Evolutionary conservation across 805 yeast genomes (phyloP).

Genomic region (Saitoella complicata): DNA sequence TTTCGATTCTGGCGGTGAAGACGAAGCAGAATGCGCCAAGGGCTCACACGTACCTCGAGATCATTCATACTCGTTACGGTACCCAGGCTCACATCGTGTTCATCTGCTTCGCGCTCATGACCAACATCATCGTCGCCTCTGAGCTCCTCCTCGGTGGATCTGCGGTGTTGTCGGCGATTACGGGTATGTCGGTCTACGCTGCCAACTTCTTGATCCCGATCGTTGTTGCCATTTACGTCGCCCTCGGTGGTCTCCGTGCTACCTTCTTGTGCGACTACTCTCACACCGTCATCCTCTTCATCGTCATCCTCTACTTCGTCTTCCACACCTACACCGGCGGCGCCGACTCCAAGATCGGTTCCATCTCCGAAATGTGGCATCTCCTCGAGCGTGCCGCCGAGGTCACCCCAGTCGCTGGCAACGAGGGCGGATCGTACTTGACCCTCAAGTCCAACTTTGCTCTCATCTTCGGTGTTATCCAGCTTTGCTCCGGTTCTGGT

Average conservation of each 20-base stretch:
- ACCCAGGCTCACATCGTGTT: constrained; percentile 18
- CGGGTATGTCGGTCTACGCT: constrained; percentile 17
- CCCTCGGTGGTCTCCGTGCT: constrained; percentile 25
- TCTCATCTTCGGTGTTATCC: constrained; percentile 23
- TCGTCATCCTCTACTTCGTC: constrained; percentile 18
- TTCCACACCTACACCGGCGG: constrained; percentile 18
- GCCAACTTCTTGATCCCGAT: constrained; percentile 20
- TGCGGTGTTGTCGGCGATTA: constrained; percentile 21
- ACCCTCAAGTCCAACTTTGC: constrained; percentile 26
- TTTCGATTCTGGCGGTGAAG: constrained; percentile 25
- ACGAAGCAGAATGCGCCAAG: constrained; percentile 28
- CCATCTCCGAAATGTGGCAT: constrained; percentile 19
- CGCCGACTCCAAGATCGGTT: constrained; percentile 15
- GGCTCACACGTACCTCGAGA: constrained; percentile 26
- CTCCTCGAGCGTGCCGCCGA: constrained; percentile 6
- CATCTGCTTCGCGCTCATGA: constrained; percentile 19
- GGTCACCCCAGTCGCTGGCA: constrained; percentile 15
- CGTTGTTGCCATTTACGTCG: constrained; percentile 22
- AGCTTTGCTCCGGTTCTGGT: constrained; percentile 25
- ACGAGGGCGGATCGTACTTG: constrained; percentile 23
- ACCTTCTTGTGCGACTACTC: constrained; percentile 23
- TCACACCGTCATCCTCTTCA: constrained; percentile 21
- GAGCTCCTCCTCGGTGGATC: constrained; percentile 24
- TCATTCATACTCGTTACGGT: constrained; percentile 22
- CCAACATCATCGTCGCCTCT: constrained; percentile 20